Percentiles rank a stretch among this genome's conserved stretches.
Conservation (phyloP, 2,329 filamentous ascomycete species). For the Hymenoscyphus repandus region DNA sequence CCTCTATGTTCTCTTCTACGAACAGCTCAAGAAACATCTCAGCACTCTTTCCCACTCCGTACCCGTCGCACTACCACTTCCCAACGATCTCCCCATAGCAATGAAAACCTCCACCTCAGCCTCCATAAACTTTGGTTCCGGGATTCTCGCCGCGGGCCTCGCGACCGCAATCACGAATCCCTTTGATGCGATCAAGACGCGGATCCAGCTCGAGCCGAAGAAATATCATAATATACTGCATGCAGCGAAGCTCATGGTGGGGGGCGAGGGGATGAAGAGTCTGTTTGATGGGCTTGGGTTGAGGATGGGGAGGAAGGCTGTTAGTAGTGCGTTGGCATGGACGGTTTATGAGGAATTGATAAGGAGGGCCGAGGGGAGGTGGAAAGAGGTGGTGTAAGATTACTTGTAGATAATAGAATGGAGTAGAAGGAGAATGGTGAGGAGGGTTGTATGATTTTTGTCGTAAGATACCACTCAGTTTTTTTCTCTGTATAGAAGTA, state of each 20-base stretch:
- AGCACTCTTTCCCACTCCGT: conserved; percentile 24
- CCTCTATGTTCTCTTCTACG: conserved; percentile 90
- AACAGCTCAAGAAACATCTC: conserved; percentile 68
- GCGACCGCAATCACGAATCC: conserved; percentile 92
- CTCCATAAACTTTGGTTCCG: conserved; percentile 80
- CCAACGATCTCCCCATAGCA: conserved; percentile 5
- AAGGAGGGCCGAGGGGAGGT: conserved; percentile 51
- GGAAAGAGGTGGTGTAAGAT: conserved; percentile 2
- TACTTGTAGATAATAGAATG: background rate
- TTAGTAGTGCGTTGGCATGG: conserved; percentile 95
- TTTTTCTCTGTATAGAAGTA: no score
- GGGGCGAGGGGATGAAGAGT: conserved; percentile 72
- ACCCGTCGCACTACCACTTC: conserved; percentile 20
- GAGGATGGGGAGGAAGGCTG: conserved; percentile 82
- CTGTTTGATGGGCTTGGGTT: conserved; percentile 83
- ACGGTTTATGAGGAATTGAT: conserved; percentile 94
- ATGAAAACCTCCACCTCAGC: conserved; percentile 42
- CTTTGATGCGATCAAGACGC: conserved; percentile 93
- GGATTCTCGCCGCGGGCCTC: conserved; percentile 70
- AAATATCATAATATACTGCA: conserved; percentile 79
- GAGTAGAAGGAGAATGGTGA: background rate
- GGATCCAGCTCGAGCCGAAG: conserved; percentile 82
- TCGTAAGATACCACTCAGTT: no score
- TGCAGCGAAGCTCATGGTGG: conserved; percentile 71
- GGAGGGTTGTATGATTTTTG: background rate